phyloP scores from a whole-genome alignment of 1,284 basidiomycete genomes.

The Microbotryum saponariae region DNA sequence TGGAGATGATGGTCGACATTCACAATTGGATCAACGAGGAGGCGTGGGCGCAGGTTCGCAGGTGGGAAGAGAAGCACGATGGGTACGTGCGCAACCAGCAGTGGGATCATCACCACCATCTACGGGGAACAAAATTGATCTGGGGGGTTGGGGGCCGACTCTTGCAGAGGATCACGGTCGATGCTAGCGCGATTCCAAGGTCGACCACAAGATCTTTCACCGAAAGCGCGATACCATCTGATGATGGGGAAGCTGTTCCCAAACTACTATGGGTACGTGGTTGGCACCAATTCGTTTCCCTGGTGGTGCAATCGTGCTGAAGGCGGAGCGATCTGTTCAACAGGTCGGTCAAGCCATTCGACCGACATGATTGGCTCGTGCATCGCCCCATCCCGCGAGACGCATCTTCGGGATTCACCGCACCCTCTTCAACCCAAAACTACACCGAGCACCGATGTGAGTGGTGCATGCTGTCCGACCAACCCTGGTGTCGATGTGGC shows the following conservation, averaged over 20 bases:
- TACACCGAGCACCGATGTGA: slow-evolving; percentile 28
- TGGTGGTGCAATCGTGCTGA: no score
- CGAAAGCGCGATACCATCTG: slow-evolving; percentile 77
- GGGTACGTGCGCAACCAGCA: slow-evolving; percentile 43
- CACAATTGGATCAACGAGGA: slow-evolving; percentile 97
- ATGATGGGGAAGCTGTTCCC: slow-evolving; percentile 83
- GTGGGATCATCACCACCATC: neutral
- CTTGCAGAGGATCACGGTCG: slow-evolving; percentile 46
- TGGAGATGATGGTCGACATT: slow-evolving; percentile 95
- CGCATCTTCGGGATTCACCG: no score
- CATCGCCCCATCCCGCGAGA: slow-evolving; percentile 17
- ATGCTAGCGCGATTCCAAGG: slow-evolving; percentile 80
- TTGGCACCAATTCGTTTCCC: neutral
- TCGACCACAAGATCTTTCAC: slow-evolving; percentile 68
- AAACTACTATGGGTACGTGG: slow-evolving; percentile 69
- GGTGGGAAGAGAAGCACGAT: slow-evolving; percentile 72
- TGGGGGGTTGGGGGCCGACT: neutral
- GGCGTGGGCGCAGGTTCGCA: slow-evolving; percentile 90
- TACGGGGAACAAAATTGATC: neutral
- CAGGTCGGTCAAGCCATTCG: slow-evolving; percentile 86
- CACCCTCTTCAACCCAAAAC: slow-evolving; percentile 4
- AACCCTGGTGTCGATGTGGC: no score
- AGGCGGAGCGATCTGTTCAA: neutral
- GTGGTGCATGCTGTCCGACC: neutral
- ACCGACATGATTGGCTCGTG: slow-evolving; percentile 92